phyloP scores from a whole-genome alignment of 805 yeast genomes.

The Nakazawaea anatomiae region DNA sequence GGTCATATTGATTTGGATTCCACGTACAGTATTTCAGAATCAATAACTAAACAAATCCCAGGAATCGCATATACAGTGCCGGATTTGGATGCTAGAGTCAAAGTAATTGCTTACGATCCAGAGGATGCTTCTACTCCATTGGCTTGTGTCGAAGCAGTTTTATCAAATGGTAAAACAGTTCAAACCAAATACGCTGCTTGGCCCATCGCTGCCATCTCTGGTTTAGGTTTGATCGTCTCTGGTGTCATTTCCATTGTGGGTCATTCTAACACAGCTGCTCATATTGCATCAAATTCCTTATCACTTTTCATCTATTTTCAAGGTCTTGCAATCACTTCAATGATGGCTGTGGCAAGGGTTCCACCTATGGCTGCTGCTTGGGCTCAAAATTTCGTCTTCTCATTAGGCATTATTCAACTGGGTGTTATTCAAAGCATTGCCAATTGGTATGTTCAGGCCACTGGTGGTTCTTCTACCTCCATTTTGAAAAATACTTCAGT shows the following conservation, averaged over 20 bases:
- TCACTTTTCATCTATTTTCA: conserved; percentile 93
- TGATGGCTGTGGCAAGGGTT: conserved; percentile 89
- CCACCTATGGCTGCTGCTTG: conserved; percentile 98
- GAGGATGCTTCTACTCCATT: conserved; percentile 44
- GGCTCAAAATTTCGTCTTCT: conserved; percentile 96
- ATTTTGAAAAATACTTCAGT: conserved; percentile 57
- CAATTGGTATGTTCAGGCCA: conserved; percentile 91
- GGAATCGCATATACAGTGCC: conserved; percentile 86
- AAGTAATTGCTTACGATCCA: conserved; percentile 56
- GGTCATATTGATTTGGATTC: conserved; percentile 78
- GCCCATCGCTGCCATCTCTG: conserved; percentile 93
- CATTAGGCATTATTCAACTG: conserved; percentile 81
- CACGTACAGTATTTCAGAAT: conserved; percentile 34
- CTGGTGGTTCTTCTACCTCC: conserved; percentile 85
- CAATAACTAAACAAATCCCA: conserved; percentile 55
- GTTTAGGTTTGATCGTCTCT: conserved; percentile 80
- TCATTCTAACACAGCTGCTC: conserved; percentile 89
- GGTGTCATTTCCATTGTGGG: conserved; percentile 85
- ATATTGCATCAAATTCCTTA: conserved; percentile 93
- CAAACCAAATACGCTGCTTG: conserved; percentile 89
- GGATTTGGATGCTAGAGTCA: conserved; percentile 87
- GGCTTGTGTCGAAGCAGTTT: conserved; percentile 89
- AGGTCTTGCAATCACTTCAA: conserved; percentile 81
- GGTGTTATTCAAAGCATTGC: conserved; percentile 77
- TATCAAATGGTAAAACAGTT: conserved; percentile 88